These are phyloP conservation scores for Vitis hybrid DNA, from an alignment of 177 flowering plant species.

Conservation along the genomic window DNA sequence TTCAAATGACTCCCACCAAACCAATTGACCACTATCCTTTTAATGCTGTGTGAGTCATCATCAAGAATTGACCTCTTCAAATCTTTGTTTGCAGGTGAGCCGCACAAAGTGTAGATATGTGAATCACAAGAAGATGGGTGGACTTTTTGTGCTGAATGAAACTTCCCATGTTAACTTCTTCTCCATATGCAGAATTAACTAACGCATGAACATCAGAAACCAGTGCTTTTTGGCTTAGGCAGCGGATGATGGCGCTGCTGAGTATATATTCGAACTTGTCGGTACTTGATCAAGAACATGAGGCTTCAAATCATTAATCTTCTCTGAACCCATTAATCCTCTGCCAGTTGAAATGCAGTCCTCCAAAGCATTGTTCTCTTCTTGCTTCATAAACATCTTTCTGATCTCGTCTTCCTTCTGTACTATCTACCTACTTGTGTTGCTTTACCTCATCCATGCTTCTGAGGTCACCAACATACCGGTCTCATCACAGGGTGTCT, in stretches of 20 bases:
- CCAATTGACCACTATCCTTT: too few species aligned
- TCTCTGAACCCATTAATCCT: too few species aligned
- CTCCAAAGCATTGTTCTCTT: constrained; percentile 10
- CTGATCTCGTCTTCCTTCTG: constrained; percentile 21
- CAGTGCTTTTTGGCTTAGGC: too few species aligned
- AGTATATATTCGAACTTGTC: not conserved
- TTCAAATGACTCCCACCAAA: too few species aligned
- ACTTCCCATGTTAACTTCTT: too few species aligned
- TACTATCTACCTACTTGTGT: constrained; percentile 24
- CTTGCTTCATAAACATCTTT: constrained; percentile 17
- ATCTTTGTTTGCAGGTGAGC: too few species aligned
- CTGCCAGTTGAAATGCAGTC: constrained; percentile 16
- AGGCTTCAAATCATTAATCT: not conserved
- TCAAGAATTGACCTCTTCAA: too few species aligned
- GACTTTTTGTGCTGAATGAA: too few species aligned
- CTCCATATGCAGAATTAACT: not conserved
- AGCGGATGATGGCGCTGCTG: not conserved
- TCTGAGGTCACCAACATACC: constrained; percentile 12
- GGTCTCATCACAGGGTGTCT: not conserved
- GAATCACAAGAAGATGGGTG: too few species aligned
- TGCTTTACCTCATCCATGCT: constrained; percentile 14
- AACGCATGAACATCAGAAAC: not conserved
- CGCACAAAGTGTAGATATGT: too few species aligned
- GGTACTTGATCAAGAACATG: not conserved
- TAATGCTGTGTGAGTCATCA: too few species aligned